Percentiles rank a stretch among this genome's conserved stretches.
phyloP scores from a whole-genome alignment of 768 basidiomycete genomes.

The Amanita exitialis region DNA sequence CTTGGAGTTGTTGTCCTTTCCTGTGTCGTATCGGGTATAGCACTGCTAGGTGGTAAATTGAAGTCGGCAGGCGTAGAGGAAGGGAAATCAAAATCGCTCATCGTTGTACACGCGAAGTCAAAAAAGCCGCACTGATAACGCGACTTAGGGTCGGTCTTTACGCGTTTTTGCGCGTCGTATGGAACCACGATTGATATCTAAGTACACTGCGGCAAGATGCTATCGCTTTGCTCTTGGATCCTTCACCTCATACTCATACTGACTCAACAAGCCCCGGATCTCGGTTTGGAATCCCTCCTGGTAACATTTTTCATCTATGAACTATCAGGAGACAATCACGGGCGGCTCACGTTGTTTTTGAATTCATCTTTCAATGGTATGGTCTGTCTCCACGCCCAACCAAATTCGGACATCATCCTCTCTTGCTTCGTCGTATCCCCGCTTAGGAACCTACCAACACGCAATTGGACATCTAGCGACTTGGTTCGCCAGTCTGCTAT shows the following conservation, averaged over 20 bases:
- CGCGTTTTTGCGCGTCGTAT: not conserved
- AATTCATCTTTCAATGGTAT: slow-evolving; percentile 30
- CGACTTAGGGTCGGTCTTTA: slow-evolving; percentile 4
- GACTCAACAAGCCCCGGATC: slow-evolving; percentile 16
- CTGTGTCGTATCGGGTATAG: slow-evolving; percentile 4
- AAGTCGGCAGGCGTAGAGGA: slow-evolving; percentile 3
- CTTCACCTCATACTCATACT: slow-evolving; percentile 7
- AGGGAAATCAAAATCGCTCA: slow-evolving; percentile 6
- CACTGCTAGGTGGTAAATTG: slow-evolving; percentile 4
- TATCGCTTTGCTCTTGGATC: slow-evolving; percentile 6
- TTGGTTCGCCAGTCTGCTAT: slow-evolving; percentile 24
- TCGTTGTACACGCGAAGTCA: not conserved
- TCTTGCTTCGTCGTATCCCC: slow-evolving; percentile 26
- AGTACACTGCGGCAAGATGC: not conserved
- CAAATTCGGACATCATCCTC: slow-evolving; percentile 34
- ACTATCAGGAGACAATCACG: not conserved
- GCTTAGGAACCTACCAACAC: slow-evolving; percentile 38
- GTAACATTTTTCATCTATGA: not conserved
- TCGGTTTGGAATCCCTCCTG: slow-evolving; percentile 14
- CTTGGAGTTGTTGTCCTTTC: slow-evolving; percentile 17
- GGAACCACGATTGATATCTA: not conserved
- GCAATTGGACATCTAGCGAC: slow-evolving; percentile 33
- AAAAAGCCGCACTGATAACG: not conserved
- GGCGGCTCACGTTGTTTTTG: slow-evolving; percentile 27
- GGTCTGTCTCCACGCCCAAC: slow-evolving; percentile 43